These are phyloP conservation scores for Micromonas commoda DNA, from an alignment of 139 green algal genomes.

Conservation along the genomic window DNA sequence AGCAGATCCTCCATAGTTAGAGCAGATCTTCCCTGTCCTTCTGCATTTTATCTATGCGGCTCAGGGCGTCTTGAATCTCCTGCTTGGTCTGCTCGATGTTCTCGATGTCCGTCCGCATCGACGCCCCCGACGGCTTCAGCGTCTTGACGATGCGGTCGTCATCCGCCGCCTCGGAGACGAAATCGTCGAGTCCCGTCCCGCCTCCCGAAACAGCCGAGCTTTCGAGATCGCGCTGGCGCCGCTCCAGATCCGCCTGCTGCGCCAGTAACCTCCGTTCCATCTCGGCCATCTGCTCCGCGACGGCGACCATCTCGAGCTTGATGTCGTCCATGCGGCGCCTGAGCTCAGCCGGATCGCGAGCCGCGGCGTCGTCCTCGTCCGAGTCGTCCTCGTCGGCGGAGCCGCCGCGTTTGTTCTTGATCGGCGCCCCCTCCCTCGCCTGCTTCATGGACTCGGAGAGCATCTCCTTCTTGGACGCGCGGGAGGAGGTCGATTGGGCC, in stretches of 20 bases:
- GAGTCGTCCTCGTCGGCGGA: neutral
- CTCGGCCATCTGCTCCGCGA: conserved; percentile 6
- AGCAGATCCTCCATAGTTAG: neutral
- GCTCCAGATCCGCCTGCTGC: neutral
- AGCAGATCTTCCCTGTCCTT: neutral
- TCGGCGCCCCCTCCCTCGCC: neutral
- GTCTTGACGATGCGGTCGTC: neutral
- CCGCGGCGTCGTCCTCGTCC: neutral
- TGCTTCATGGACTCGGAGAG: neutral
- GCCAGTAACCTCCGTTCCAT: conserved; percentile 8
- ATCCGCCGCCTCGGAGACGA: neutral
- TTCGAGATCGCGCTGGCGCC: neutral
- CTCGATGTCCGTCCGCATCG: neutral
- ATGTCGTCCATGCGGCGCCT: conserved; percentile 7
- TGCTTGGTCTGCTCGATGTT: neutral
- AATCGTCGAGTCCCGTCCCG: neutral
- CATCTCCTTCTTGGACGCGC: neutral
- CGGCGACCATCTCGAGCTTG: conserved; percentile 14
- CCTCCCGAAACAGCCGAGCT: neutral
- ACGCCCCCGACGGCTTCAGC: neutral
- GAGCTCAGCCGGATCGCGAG: neutral
- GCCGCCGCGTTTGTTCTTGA: neutral
- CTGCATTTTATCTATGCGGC: neutral
- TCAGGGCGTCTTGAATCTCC: neutral
- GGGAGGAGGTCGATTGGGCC: neutral